Conservation (phyloP, 2,329 filamentous ascomycete genomes). For the Colletotrichum sp. region DNA sequence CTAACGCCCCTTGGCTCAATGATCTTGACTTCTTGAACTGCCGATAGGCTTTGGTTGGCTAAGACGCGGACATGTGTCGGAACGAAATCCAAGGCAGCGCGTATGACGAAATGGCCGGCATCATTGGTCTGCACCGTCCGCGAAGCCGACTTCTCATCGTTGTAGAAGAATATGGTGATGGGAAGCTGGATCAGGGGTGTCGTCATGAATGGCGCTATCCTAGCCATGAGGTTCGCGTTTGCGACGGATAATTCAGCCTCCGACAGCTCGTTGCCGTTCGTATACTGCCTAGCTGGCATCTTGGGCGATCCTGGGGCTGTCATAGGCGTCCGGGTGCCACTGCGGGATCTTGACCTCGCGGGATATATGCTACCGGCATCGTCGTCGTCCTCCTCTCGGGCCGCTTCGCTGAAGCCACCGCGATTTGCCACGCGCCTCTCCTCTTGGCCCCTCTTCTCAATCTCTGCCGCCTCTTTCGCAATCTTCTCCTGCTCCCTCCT, state of each 20-base stretch:
- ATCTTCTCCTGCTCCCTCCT: conserved; percentile 68
- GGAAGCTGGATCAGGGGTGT: conserved; percentile 78
- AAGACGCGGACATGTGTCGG: conserved; percentile 89
- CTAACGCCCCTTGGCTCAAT: conserved; percentile 84
- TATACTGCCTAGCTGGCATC: conserved; percentile 41
- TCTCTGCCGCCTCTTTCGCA: conserved; percentile 75
- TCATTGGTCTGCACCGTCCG: conserved; percentile 86
- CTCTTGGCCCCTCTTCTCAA: conserved; percentile 73
- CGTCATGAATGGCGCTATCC: conserved; percentile 88
- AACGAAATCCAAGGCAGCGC: conserved; percentile 85
- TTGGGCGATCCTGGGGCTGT: conserved; percentile 50
- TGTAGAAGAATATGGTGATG: conserved; percentile 95
- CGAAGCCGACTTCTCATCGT: conserved; percentile 81
- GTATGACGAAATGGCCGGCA: conserved; percentile 83
- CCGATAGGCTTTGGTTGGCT: conserved; percentile 84
- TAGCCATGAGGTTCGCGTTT: conserved; percentile 86
- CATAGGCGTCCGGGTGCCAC: conserved; percentile 39
- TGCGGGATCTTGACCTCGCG: conserved; percentile 28
- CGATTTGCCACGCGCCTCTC: conserved; percentile 74
- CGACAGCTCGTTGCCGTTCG: conserved; percentile 65
- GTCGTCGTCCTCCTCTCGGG: conserved; percentile 51
- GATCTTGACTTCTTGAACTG: conserved; percentile 77
- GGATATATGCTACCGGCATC: conserved; percentile 36
- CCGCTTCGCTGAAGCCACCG: conserved; percentile 76
- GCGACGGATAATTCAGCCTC: conserved; percentile 78